A percentile compares a stretch with the other conserved stretches of the same genome.
Conservation (phyloP, 2,329 filamentous ascomycete species). For the Clarireedia paspali region DNA sequence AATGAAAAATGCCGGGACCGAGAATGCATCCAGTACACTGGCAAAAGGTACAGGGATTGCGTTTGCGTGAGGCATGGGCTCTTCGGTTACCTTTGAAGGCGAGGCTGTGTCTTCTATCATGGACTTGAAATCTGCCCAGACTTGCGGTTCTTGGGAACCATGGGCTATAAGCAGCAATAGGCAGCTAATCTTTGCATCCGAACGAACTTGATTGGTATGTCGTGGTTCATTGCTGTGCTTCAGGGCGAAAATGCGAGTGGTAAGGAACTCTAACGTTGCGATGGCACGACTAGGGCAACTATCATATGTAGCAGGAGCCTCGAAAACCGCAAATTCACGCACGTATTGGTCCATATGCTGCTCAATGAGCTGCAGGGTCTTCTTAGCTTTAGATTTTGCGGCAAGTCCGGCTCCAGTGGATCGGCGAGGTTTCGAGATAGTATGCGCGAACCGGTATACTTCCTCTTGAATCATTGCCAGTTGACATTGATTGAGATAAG, state of each 20-base stretch:
- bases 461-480: background rate
- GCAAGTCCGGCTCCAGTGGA: too few species aligned
- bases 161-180: background rate
- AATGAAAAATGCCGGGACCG: background rate
- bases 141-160: background rate
- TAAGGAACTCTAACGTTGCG: slow-evolving; percentile 1
- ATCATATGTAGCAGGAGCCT: background rate
- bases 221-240: slow-evolving; percentile 2
- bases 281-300: background rate
- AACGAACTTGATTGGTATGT: slow-evolving; percentile 1
- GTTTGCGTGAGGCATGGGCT: background rate
- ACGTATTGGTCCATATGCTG: background rate
- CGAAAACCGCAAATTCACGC: background rate
- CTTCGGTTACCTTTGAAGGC: background rate
- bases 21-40: background rate
- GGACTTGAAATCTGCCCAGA: background rate
- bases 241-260: slow-evolving; percentile 7
- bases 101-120: background rate
- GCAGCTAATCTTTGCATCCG: slow-evolving; percentile 5
- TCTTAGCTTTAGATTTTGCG: background rate
- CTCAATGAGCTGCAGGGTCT: background rate
- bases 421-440: background rate
- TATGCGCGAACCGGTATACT: background rate
- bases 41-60: background rate
- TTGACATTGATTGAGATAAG: background rate